Evolutionary conservation across 1,284 basidiomycete genomes (phyloP), one percentile per base, ranked within the genome.

Genomic region (Peniophora sp.): DNA sequence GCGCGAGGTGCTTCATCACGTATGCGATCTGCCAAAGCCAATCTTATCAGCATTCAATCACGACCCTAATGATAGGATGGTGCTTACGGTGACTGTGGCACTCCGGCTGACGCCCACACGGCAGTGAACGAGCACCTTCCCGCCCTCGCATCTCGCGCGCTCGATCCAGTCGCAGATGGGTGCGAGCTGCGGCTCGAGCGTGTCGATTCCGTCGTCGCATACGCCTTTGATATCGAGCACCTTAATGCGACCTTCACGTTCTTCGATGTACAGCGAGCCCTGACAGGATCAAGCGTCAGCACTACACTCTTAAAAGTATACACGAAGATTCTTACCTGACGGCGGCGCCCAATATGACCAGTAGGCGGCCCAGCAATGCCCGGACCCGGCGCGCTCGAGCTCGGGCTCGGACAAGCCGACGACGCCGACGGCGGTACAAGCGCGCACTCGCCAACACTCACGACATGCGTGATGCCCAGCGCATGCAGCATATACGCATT

Each of bases 381-480:
- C 37, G 37, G 37, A 5, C 37, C n/a, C 6, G 37, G 37, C 6
- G 37, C 37, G n/a, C 37, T n/a, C 37, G 37, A 41, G 37, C 18
- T 41, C 37, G 37, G 37, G 37, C 37, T 32, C 27, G 27, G 27
- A 32, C 27, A 32, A 32, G 27, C 12, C 27, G 27, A 32, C 12
- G 27, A 12, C 5, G 6, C 71, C 1, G 79, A 69, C 11, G 85
- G 85, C 2, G 88, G 87, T 1, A 88, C 73, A 18, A 95, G 78
- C 10, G 91, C 92, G 55, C 89, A 91, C 72, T 98, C 96, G 48
- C 96, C 96, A 3, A 98, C 93, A 3, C 92, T 95, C 32, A 99
- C 95, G 56, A 99, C 94, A 62, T 98, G 95, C 1, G 93, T 96
- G 61, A 99, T 97, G 42, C 92, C 92, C n/a, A 99, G 78, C 2